Percentiles rank a stretch among this genome's conserved stretches.
phyloP scores from a whole-genome alignment of 1,139 yeast species.

The Pneumocystis murina region DNA sequence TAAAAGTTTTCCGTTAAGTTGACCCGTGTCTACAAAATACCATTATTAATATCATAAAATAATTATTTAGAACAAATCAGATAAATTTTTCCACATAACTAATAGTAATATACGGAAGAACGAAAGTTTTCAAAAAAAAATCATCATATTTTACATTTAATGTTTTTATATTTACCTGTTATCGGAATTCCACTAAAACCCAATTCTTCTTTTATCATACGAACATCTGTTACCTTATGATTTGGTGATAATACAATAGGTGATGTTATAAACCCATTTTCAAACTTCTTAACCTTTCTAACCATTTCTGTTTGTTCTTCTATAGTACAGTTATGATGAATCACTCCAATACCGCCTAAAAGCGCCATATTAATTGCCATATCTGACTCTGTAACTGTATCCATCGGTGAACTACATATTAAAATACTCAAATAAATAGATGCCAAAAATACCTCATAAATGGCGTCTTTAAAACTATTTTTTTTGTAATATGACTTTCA shows the following conservation, averaged over 20 bases:
- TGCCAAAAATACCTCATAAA: constrained; percentile 37
- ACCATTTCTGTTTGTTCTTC: constrained; percentile 99
- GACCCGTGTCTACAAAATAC: constrained; percentile 52
- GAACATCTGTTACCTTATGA: constrained; percentile 68
- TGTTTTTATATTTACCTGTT: constrained; percentile 54
- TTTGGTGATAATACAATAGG: constrained; percentile 75
- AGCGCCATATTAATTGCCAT: constrained; percentile 99
- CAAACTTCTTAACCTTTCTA: constrained; percentile 85
- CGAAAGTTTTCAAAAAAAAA: constrained; percentile 71
- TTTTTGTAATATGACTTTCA: constrained; percentile 79
- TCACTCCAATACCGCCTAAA: constrained; percentile 96
- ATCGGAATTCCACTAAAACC: constrained; percentile 99
- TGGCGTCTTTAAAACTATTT: constrained; percentile 81
- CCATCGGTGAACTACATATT: constrained; percentile 73
- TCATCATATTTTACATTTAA: constrained; percentile 37
- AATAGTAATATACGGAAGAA: constrained; percentile 97
- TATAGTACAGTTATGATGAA: constrained; percentile 91
- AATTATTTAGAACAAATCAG: constrained; percentile 23
- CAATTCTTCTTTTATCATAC: constrained; percentile 47
- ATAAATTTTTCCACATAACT: constrained; percentile 72
- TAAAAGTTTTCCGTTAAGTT: constrained; percentile 72
- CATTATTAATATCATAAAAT: constrained; percentile 5
- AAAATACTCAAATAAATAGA: not conserved
- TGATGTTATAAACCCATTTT: constrained; percentile 91
- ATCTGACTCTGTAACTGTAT: constrained; percentile 89